Evolutionary conservation across 257 asterid species (phyloP), one percentile per base, ranked within the genome.

Genomic region (Nicotiana attenuata): DNA sequence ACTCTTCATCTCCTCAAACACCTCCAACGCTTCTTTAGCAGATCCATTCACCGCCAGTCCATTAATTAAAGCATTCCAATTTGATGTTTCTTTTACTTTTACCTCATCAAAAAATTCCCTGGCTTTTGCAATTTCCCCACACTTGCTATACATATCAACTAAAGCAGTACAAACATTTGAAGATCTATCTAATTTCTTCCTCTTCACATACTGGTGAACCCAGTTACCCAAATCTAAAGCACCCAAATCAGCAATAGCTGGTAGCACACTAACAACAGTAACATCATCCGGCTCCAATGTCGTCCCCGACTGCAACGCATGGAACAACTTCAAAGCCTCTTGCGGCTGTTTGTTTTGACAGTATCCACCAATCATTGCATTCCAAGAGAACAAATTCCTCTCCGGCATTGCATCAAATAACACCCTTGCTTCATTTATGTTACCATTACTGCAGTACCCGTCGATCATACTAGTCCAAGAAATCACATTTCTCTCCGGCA

Each of bases 381-480:
- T 96, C 97, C 99, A 96, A 61, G 98, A 91, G 85, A 67, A 93
- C 91, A 96, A 82, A 86, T 96, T 96, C 85, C 91, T 89, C 55
- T 47, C 81, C 0, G 97, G 97, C 97, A 94, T 94, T 17, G 35
- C 82, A 78, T 94, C 97, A 80, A 94, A 96, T 24, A 94, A 84
- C 86, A 52, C 77, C 85, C 96, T 85, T 38, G 97, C 98, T 83
- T 89, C 89, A 20, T 82, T 85, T 59, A 91, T 84, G 61, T 87
- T 84, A 29, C 97, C 95, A 83, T 60, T 73, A 82, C 87, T 81
- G 69, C 99, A 93, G 71, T 91, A 90, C 45, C 98, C 99, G 84
- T 90, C 97, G 64, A 96, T 91, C 97, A 96, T 89, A 81, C 91
- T 86, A 71, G 98, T 96, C 97, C 98, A 96, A 77, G 98, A 89